Percentiles rank a stretch among this genome's conserved stretches.
Evolutionary conservation across 2,329 filamentous ascomycete species (phyloP).

Genomic region (Beauveria asiatica): DNA sequence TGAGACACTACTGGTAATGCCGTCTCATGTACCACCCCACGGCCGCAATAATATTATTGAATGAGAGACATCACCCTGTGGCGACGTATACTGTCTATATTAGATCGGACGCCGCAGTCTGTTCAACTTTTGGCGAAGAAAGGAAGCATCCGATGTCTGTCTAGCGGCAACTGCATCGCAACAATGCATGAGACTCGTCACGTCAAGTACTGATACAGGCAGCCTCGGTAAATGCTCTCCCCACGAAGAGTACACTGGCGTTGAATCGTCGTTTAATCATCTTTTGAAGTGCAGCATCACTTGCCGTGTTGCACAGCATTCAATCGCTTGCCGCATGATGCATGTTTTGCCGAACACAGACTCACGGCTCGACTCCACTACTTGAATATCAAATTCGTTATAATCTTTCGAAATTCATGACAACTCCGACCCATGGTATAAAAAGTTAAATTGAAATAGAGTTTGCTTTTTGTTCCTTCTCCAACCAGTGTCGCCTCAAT

Average conservation of each 20-base stretch:
- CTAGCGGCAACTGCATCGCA: no score
- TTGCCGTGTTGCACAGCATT: not conserved
- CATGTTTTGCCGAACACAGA: not conserved
- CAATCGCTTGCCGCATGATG: not conserved
- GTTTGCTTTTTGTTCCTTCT: not conserved
- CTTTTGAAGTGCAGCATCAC: not conserved
- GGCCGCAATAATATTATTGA: no score
- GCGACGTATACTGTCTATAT: not conserved
- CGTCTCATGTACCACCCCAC: no score
- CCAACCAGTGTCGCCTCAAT: conserved; percentile 42
- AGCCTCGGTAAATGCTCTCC: not conserved
- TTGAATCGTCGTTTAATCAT: no score
- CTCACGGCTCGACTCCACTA: not conserved
- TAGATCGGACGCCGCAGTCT: not conserved
- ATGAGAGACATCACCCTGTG: no score
- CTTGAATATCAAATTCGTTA: not conserved
- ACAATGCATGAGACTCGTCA: not conserved
- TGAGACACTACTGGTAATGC: no score
- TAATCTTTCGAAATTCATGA: not conserved
- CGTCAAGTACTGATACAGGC: not conserved
- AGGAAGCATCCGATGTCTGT: not conserved
- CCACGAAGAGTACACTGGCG: no score
- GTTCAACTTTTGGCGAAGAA: no score
- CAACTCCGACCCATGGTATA: not conserved
- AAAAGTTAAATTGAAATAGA: not conserved